phyloP scores from a whole-genome alignment of 495 filamentous ascomycete species.

The Gamarada debralockiae region DNA sequence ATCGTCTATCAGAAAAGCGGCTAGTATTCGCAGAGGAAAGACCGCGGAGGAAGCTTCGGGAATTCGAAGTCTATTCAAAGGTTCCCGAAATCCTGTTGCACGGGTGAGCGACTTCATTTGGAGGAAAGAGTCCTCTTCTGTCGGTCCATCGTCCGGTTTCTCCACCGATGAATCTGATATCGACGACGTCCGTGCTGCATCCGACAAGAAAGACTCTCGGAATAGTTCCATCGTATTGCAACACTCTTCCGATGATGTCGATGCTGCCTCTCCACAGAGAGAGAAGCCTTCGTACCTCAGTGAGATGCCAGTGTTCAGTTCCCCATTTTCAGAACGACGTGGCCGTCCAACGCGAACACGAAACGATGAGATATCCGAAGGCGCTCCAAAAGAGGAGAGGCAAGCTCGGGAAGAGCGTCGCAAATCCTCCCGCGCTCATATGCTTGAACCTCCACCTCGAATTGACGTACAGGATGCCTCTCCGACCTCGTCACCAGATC shows the following conservation, averaged over 20 bases:
- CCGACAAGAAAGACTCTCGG: slow-evolving; percentile 27
- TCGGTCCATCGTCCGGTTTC: slow-evolving; percentile 25
- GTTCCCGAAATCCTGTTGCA: slow-evolving; percentile 54
- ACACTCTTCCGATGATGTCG: slow-evolving; percentile 31
- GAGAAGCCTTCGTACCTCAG: slow-evolving; percentile 34
- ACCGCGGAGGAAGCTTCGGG: slow-evolving; percentile 21
- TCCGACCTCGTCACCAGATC: slow-evolving; percentile 31
- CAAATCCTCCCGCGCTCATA: slow-evolving; percentile 43
- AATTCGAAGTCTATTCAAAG: slow-evolving; percentile 52
- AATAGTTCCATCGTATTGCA: slow-evolving; percentile 7
- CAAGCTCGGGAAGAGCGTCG: slow-evolving; percentile 12
- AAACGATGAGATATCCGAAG: slow-evolving; percentile 2
- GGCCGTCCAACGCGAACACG: slow-evolving; percentile 22
- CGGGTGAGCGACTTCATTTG: slow-evolving; percentile 53
- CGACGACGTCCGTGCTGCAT: slow-evolving; percentile 30
- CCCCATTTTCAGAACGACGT: slow-evolving; percentile 35
- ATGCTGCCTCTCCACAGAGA: slow-evolving; percentile 33
- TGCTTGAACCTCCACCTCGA: slow-evolving; percentile 52
- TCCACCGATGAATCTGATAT: slow-evolving; percentile 43
- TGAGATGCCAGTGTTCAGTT: slow-evolving; percentile 50
- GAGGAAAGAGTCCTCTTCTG: slow-evolving; percentile 43
- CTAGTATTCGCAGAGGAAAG: slow-evolving; percentile 19
- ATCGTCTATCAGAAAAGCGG: slow-evolving; percentile 5
- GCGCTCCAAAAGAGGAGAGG: not conserved
- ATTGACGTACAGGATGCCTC: slow-evolving; percentile 56